Evolutionary conservation across 192 early-diverging fungal species (phyloP), one percentile per base, ranked within the genome.

Genomic region (Backusella macrospora): DNA sequence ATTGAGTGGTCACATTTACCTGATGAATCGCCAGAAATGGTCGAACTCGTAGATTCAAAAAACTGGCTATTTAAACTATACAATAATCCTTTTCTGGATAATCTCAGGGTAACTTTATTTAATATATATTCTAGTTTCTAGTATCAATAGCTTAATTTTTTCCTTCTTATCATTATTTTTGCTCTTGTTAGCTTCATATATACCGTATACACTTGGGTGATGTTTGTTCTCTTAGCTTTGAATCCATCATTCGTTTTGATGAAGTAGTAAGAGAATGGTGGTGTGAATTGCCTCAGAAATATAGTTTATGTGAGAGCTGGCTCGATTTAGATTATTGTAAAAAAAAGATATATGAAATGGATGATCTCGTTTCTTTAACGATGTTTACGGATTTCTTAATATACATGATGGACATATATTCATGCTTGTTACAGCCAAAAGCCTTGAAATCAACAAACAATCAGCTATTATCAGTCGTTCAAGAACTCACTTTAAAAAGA

Each of bases 331-430:
- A 26, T 8, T 23, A 26, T 9, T 26, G 21, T 59, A 59, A 59
- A 59, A 23, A 23, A 12, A 59, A 0, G 26, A 59, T 59, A 59
- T 18, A 59, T 59, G 21, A 21, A 26, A 59, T 21, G 13, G 10
- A 23, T 23, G 52, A 59, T 26, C 21, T 18, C 26, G 52, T 8
- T 59, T 23, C 52, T 12, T 12, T 59, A 23, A 59, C 26, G 52
- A 59, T 59, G 52, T 59, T 59, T 59, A 59, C 26, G 26, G 8
- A 7, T 10, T 59, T 59, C n/a, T 23, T 26, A 59, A 59, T 59
- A 59, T 59, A 26, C 26, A 59, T n/a, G n/a, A 59, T 59, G 52
- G 52, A 59, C 52, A 59, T 59, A 18, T 59, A 59, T 59, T 59
- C 52, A 23, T 59, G 52, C 4, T 26, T 59, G 23, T 9, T 59